Base-by-base conservation (phyloP, 108 stramenopile species). In the Nitzschia inconspicua region DNA sequence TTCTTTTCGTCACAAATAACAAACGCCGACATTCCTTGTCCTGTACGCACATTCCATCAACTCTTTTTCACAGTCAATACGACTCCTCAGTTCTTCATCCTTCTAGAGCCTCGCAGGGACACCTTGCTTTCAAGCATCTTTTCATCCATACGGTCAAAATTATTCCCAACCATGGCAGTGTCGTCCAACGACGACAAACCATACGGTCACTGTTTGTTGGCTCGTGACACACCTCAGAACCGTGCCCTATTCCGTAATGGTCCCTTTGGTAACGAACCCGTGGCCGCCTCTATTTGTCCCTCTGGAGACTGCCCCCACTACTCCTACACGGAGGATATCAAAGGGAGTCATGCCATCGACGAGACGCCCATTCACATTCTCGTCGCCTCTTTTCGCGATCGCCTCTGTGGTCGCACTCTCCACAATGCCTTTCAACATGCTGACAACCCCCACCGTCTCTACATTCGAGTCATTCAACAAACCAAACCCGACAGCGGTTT, bases 391-490 rank as follows among this genome's bases (percentile, higher is more conserved):
- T 75, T 58, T 60, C 62, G 91, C 18, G 91, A 92, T 64, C 69
- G 51, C 11, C 60, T 92, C 13, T 92, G 91, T 72, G 72, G 87
- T 4, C 54, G 76, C 36, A 91, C 90, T 14, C 44, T 91, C 9
- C 57, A 83, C 57, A 80, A 84, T 58, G 51, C 75, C 18, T 91
- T 88, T 59, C 54, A 60, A 43, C 64, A 69, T 39, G 76, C 86
- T 1, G 48, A 57, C 22, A 68, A 82, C 51, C 86, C 90, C 11
- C 4, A 65, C 24, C 68, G 80, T 16, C 44, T 91, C 13, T 71
- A 54, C 27, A 68, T 88, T 14, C 68, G 86, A 8, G 76, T 91
- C 31, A 41, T 91, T 30, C 71, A 88, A 70, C 90, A 91, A 60
- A 80, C 60, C 27, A 42, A 78, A 4, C 61, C 70, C 5, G 74